phyloP scores from a whole-genome alignment of 345 rosid species.

The Dipteronia sinensis region DNA sequence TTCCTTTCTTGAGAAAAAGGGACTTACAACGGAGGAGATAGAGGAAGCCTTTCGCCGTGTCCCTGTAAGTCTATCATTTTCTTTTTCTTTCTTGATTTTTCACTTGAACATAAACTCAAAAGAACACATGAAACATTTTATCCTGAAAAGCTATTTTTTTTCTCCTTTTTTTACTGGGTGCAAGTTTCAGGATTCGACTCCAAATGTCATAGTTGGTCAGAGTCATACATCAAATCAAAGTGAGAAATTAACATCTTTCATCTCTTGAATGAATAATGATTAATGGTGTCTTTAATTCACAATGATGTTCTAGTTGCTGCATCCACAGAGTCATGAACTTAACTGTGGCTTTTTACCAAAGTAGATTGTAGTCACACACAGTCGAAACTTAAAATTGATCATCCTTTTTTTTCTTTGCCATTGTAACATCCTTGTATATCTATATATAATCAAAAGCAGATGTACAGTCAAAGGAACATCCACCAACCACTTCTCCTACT shows the following conservation, averaged over 20 bases:
- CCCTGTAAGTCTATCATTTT: slow-evolving; percentile 26
- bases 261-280: neutral
- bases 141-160: neutral
- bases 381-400: neutral
- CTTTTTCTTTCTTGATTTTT: neutral
- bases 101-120: neutral
- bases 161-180: neutral
- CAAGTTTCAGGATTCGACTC: slow-evolving; percentile 19
- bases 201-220: slow-evolving; percentile 9
- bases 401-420: neutral
- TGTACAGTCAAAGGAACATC: slow-evolving; percentile 5
- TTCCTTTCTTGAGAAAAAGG: slow-evolving; percentile 37
- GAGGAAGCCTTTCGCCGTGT: slow-evolving; percentile 33
- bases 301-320: slow-evolving; percentile 6
- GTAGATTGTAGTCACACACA: neutral
- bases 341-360: neutral
- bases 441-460: slow-evolving; percentile 9
- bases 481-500: slow-evolving; percentile 4
- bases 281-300: neutral
- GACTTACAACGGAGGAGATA: slow-evolving; percentile 32
- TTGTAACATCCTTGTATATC: neutral
- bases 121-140: neutral
- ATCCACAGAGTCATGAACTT: neutral
- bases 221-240: slow-evolving; percentile 13
- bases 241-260: slow-evolving; percentile 15